Evolutionary conservation across 1,284 basidiomycete genomes (phyloP).

Genomic region (Ustilago trichophora): DNA sequence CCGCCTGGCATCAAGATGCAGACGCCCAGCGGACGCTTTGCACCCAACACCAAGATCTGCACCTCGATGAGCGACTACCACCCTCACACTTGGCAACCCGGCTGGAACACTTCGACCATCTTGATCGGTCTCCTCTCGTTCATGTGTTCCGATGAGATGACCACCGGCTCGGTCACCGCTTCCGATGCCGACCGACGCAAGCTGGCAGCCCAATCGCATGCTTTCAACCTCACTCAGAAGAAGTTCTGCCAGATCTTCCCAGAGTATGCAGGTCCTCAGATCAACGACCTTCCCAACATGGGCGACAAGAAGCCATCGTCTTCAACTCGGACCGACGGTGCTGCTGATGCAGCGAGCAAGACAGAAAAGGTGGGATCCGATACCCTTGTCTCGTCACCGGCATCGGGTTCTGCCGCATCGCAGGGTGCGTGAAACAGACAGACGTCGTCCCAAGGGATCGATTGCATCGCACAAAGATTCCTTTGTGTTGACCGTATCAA

Average conservation of each 20-base stretch:
- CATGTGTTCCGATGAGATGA: slow-evolving; percentile 96
- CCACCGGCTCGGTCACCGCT: slow-evolving; percentile 86
- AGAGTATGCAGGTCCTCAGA: slow-evolving; percentile 42
- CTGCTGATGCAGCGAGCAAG: slow-evolving; percentile 6
- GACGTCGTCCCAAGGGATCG: not conserved
- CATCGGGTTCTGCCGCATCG: slow-evolving; percentile 35
- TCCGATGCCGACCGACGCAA: slow-evolving; percentile 80
- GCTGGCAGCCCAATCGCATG: slow-evolving; percentile 81
- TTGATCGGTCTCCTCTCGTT: slow-evolving; percentile 93
- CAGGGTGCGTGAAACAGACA: slow-evolving; percentile 30
- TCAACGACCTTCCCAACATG: slow-evolving; percentile 64
- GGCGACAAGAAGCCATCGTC: slow-evolving; percentile 35
- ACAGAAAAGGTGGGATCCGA: slow-evolving; percentile 43
- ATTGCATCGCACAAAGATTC: slow-evolving; percentile 6
- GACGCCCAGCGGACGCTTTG: slow-evolving; percentile 91
- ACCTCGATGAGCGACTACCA: slow-evolving; percentile 73
- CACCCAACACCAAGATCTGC: slow-evolving; percentile 87
- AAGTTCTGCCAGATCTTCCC: slow-evolving; percentile 72
- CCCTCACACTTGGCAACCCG: slow-evolving; percentile 86
- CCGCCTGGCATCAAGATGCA: slow-evolving; percentile 94
- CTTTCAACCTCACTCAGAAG: slow-evolving; percentile 81
- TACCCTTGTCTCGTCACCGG: slow-evolving; percentile 29
- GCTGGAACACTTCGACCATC: slow-evolving; percentile 92
- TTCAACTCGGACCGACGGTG: slow-evolving; percentile 1
- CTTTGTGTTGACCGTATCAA: not conserved